Evolutionary conservation across 2,329 filamentous ascomycete genomes (phyloP).

Genomic region (Orbilia ellipsospora): DNA sequence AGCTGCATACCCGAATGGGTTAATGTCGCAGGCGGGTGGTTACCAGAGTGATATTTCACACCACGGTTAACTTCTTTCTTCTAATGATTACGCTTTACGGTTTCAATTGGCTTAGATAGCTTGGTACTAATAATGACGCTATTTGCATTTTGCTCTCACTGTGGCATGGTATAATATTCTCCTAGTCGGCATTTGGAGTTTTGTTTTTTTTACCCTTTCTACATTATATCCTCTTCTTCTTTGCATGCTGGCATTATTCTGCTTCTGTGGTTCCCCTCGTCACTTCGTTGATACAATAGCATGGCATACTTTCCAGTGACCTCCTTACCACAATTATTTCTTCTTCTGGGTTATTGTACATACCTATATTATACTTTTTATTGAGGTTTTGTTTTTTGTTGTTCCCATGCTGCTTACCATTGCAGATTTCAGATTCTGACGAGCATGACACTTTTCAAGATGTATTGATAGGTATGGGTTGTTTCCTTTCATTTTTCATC

Average conservation of each 20-base stretch:
- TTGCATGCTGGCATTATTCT: slow-evolving; percentile 10
- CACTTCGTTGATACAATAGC: not conserved
- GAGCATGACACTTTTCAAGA: not conserved
- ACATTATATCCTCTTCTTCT: not conserved
- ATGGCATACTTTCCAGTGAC: too few relatives aligned
- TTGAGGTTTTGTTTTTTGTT: slow-evolving; percentile 3
- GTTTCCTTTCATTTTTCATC: slow-evolving; percentile 1
- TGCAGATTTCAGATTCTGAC: not conserved
- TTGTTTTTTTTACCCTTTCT: slow-evolving; percentile 15
- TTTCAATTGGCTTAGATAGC: too few relatives aligned
- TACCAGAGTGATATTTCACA: slow-evolving; percentile 60
- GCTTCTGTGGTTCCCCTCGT: not conserved
- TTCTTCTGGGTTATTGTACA: not conserved
- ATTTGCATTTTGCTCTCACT: slow-evolving; percentile 29
- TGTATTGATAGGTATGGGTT: not conserved
- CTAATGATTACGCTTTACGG: not conserved
- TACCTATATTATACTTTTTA: not conserved
- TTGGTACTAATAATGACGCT: slow-evolving; percentile 45
- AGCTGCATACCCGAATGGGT: slow-evolving; percentile 97
- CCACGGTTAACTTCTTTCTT: slow-evolving; percentile 1
- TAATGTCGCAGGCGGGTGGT: slow-evolving; percentile 94
- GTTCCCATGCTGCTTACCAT: not conserved
- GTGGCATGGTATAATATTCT: slow-evolving; percentile 45
- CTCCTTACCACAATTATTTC: not conserved
- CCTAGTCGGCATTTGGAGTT: slow-evolving; percentile 21